Evolutionary conservation across 495 filamentous ascomycete genomes (phyloP), one percentile per base, ranked within the genome.

Genomic region (Neurospora sp.): DNA sequence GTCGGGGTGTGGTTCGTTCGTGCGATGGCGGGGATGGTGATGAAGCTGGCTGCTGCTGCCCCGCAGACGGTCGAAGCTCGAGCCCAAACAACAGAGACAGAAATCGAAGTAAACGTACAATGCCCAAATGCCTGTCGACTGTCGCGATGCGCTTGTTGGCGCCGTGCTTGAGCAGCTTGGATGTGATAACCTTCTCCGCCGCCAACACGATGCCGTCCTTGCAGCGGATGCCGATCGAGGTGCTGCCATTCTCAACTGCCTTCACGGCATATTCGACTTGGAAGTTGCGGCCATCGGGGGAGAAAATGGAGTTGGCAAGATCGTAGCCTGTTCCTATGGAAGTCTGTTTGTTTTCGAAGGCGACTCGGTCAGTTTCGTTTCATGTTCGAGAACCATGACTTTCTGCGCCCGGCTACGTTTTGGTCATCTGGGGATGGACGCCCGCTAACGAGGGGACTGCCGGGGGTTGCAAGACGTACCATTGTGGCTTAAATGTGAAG

Each of bases 271-370:
- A 99, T 87, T 99, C 96, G 81, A 98, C 96, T 84, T 99, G 96
- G 83, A 99, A 99, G 84, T 99, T 99, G 76, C 96, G 91, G 82
- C 96, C 96, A 86, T 99, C 96, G 72, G 96, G 96, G 42, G 94
- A 98, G 87, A 98, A 99, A 84, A 98, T 94, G 78, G 96, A 98
- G 88, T 99, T 99, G 78, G 93, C 92, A 81, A 99, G 92, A 89
- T 99, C 96, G 85, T 99, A 99, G 79, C 96, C 96, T 78, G 96
- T 99, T 81, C 96, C 96, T 90, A 99, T 99, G 78, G 96, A 99
- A 79, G 96, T 99, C 96, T 98, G 74, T 69, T 70, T 70, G 54
- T 59, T 37, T 39, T 59, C 16, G 9, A 31, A 44, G 71, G 9
- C 37, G 27, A 27, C 39, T 35, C 23, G 3, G 75, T 73, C 59